Base-by-base conservation (phyloP, 257 asterid species). In the Capsicum pubescens region DNA sequence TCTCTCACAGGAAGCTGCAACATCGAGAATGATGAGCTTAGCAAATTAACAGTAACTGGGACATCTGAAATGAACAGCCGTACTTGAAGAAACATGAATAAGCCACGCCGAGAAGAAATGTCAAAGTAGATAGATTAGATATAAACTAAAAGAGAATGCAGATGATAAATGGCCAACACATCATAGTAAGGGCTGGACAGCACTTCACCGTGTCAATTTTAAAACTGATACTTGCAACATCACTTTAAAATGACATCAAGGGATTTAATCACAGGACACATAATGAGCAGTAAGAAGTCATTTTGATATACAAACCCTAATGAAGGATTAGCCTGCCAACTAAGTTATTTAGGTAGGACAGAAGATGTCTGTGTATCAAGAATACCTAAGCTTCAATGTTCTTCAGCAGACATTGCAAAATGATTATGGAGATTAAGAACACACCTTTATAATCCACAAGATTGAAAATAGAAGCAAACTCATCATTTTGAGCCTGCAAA, bases 401-500 rank as follows among this genome's bases (percentile, higher is more conserved):
- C 63, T 26, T 54, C 48, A 54, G 8, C 12, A 54, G 63, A 76
- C 14, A 52, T 52, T 77, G 50, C 50, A 32, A 74, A 77, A 54
- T 77, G 64, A 77, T 77, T 54, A 52, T 54, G 12, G 46, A 9
- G 60, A 77, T 8, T 26, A 26, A 77, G 54, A 54, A 4, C 64
- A 80, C 92, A 97, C 99, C 99, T 94, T 93, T 95, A 89, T 93
- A 95, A 86, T 97, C 99, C 88, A 93, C 99, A 67, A 97, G 95
- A 90, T 93, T 97, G 83, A 95, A 97, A 82, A 93, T 66, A 84
- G 96, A 92, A 80, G 97, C 93, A 85, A 97, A 97, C 84, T 91
- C 91, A 74, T 90, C 92, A 90, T 91, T 95, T 86, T 94, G 96
- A 85, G 92, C 98, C 99, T 97, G 99, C 35, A 87, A 48, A 68